Evolutionary conservation across 2,329 filamentous ascomycete genomes (phyloP).

Genomic region (Penicillium sclerotiorum): DNA sequence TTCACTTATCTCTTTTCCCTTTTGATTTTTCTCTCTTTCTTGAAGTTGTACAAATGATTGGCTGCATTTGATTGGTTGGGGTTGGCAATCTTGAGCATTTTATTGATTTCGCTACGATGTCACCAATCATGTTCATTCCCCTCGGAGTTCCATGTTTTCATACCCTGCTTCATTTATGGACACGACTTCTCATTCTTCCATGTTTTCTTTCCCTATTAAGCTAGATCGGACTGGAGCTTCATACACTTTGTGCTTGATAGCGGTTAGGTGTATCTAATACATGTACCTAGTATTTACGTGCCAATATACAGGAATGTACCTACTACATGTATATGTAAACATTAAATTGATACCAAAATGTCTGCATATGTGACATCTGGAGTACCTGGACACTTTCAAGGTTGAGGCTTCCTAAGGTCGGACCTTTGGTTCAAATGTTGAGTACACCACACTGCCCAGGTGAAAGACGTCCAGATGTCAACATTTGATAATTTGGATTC

Average conservation of each 20-base stretch:
- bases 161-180: slow-evolving; percentile 23
- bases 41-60: slow-evolving; percentile 24
- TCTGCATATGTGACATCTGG: too few species aligned
- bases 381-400: too few species aligned
- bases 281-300: too few species aligned
- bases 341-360: too few species aligned
- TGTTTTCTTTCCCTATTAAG: slow-evolving; percentile 6
- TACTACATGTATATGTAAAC: not conserved
- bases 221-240: slow-evolving; percentile 19
- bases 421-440: too few species aligned
- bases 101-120: slow-evolving; percentile 9
- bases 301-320: too few species aligned
- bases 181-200: slow-evolving; percentile 14
- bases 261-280: slow-evolving; percentile 2
- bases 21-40: not conserved
- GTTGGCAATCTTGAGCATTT: slow-evolving; percentile 8
- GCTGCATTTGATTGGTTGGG: slow-evolving; percentile 8
- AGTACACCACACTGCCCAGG: too few species aligned
- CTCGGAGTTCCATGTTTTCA: slow-evolving; percentile 17
- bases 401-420: too few species aligned
- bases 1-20: not conserved
- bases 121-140: slow-evolving; percentile 10
- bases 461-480: too few species aligned
- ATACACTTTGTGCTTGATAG: slow-evolving; percentile 5
- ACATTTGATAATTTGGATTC: too few species aligned